These are phyloP conservation scores for Leishmania aethiopica DNA, from an alignment of 208 protist species.

Conservation along the genomic window DNA sequence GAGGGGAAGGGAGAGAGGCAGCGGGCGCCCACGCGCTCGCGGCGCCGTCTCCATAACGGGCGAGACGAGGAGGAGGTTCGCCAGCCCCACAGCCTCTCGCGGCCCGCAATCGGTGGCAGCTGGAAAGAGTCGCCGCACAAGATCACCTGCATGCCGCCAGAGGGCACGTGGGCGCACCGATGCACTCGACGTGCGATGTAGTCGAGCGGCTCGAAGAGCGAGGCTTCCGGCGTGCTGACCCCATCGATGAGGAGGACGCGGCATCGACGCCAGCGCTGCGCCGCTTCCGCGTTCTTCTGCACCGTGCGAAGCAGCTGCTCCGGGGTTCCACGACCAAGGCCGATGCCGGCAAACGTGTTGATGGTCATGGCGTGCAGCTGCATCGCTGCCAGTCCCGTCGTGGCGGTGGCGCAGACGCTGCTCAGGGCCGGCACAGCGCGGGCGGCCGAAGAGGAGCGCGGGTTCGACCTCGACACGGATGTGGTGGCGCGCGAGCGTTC, in stretches of 20 bases:
- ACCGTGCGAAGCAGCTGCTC: conserved; percentile 32
- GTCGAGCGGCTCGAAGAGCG: conserved; percentile 78
- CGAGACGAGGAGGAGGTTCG: neutral
- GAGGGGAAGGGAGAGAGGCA: no score
- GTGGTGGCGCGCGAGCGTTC: neutral
- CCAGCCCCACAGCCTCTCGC: neutral
- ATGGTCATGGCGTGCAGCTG: no score
- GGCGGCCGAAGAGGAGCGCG: neutral
- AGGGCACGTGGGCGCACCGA: conserved; percentile 43
- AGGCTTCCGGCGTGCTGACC: conserved; percentile 84
- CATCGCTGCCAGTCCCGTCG: no score
- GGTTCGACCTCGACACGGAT: neutral
- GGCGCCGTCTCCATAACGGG: no score
- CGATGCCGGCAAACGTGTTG: conserved; percentile 78
- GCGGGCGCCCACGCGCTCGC: no score
- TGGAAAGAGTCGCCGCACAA: conserved; percentile 92
- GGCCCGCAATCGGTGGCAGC: conserved; percentile 60
- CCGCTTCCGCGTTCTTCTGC: conserved; percentile 9
- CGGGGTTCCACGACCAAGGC: conserved; percentile 22
- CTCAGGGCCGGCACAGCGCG: neutral
- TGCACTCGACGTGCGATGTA: conserved; percentile 67
- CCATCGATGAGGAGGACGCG: conserved; percentile 89
- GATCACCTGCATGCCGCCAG: conserved; percentile 92
- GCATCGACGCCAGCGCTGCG: conserved; percentile 49
- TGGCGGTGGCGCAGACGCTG: conserved; percentile 70